These are phyloP conservation scores for Hypericum androsaemum DNA, from an alignment of 345 rosid genomes.

Conservation along the genomic window DNA sequence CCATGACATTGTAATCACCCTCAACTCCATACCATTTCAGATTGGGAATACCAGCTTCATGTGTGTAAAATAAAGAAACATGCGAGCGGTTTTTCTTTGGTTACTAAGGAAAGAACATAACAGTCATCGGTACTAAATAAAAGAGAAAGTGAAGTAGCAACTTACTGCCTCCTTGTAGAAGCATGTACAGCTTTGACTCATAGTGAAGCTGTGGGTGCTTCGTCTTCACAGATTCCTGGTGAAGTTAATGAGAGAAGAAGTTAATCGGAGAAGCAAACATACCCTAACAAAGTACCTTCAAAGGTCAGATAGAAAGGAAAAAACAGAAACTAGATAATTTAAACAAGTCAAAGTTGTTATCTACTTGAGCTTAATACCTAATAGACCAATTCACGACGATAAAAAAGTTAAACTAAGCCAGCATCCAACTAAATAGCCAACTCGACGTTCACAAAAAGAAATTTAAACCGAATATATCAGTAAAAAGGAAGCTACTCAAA, in stretches of 20 bases:
- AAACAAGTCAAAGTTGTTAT: too few relatives aligned
- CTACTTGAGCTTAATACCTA: too few relatives aligned
- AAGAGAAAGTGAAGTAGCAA: neutral
- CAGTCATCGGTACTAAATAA: neutral
- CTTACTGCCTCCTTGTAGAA: constrained; percentile 6
- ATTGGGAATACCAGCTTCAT: constrained; percentile 4
- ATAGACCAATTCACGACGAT: too few relatives aligned
- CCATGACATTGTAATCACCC: constrained; percentile 4
- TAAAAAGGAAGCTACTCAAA: neutral
- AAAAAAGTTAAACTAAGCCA: too few relatives aligned
- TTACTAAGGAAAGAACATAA: neutral
- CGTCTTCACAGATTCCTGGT: constrained; percentile 3
- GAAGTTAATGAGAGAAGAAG: neutral
- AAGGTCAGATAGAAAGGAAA: too few relatives aligned
- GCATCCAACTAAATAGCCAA: too few relatives aligned
- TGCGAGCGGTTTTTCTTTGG: neutral
- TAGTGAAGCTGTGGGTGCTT: constrained; percentile 2
- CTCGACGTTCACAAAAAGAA: neutral
- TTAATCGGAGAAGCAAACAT: neutral
- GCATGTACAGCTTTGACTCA: constrained; percentile 5
- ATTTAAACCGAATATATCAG: neutral
- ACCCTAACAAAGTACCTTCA: too few relatives aligned
- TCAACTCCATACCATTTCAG: constrained; percentile 5
- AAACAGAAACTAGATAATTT: too few relatives aligned
- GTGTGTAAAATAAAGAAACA: neutral